phyloP scores from a whole-genome alignment of 768 basidiomycete species.

The Serpula lacrymans region DNA sequence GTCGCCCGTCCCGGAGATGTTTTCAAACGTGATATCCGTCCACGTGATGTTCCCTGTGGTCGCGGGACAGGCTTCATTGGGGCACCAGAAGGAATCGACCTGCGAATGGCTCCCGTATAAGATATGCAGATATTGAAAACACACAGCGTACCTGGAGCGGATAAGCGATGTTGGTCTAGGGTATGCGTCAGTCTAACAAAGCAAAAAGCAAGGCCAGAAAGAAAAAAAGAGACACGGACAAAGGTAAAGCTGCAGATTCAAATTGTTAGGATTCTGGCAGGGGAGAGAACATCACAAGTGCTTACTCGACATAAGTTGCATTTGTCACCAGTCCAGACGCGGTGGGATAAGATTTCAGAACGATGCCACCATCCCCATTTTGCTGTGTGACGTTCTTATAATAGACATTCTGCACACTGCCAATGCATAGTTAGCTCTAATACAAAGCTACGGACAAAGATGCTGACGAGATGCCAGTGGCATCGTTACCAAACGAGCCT shows the following conservation, averaged over 20 bases:
- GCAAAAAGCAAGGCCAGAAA: too few relatives aligned
- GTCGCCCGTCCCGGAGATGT: conserved; percentile 12
- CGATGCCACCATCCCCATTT: conserved; percentile 20
- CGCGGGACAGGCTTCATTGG: not conserved
- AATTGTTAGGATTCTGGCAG: not conserved
- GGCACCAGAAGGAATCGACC: not conserved
- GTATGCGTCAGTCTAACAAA: too few relatives aligned
- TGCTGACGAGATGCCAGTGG: conserved; percentile 17
- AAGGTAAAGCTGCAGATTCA: not conserved
- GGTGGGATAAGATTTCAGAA: conserved; percentile 13
- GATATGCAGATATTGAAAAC: not conserved
- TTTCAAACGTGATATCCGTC: not conserved
- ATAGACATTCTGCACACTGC: conserved; percentile 1
- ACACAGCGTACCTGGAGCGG: not conserved
- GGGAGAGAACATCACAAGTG: not conserved
- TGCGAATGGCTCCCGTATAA: conserved; percentile 7
- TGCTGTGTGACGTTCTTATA: conserved; percentile 3
- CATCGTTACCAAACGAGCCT: conserved; percentile 18
- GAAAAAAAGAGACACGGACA: not conserved
- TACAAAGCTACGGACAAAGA: conserved; percentile 1
- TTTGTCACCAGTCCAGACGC: not conserved
- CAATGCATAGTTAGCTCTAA: not conserved
- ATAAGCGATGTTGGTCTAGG: conserved; percentile 2
- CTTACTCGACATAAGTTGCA: conserved; percentile 1
- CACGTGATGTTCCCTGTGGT: conserved; percentile 4